These are phyloP conservation scores for Nothopassalora personata DNA, from an alignment of 2,329 filamentous ascomycete genomes.

Conservation along the genomic window DNA sequence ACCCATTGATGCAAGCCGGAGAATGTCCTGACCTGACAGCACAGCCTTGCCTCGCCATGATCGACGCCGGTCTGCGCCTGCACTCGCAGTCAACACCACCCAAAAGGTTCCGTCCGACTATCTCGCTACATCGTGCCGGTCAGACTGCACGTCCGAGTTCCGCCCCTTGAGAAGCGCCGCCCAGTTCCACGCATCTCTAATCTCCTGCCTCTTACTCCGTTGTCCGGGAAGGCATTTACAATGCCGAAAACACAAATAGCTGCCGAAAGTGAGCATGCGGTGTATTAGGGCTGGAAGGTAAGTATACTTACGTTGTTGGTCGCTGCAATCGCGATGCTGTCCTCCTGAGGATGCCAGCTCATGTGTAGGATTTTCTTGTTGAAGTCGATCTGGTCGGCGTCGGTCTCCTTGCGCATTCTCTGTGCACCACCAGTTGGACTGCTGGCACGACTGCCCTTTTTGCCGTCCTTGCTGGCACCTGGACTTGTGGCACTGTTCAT, in stretches of 20 bases:
- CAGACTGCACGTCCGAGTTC: slow-evolving; percentile 4
- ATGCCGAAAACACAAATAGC: slow-evolving; percentile 53
- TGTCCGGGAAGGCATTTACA: slow-evolving; percentile 33
- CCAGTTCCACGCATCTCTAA: neutral
- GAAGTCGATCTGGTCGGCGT: slow-evolving; percentile 98
- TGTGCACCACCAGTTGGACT: slow-evolving; percentile 85
- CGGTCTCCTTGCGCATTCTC: slow-evolving; percentile 97
- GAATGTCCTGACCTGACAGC: slow-evolving; percentile 7
- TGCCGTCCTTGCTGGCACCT: slow-evolving; percentile 45
- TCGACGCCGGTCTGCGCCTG: slow-evolving; percentile 1
- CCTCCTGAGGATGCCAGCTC: slow-evolving; percentile 99
- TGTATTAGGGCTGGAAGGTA: neutral
- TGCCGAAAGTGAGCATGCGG: slow-evolving; percentile 26
- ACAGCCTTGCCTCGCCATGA: neutral
- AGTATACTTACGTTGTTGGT: slow-evolving; percentile 85
- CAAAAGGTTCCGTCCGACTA: slow-evolving; percentile 3
- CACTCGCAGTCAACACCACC: neutral
- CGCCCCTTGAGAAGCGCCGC: slow-evolving; percentile 1
- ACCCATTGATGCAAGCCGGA: slow-evolving; percentile 3
- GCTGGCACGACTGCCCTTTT: slow-evolving; percentile 85
- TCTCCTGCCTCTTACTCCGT: slow-evolving; percentile 8
- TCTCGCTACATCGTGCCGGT: neutral
- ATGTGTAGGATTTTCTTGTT: slow-evolving; percentile 99
- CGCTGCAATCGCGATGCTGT: slow-evolving; percentile 98
- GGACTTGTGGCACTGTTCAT: slow-evolving; percentile 80